Evolutionary conservation across 257 asterid genomes (phyloP).

Genomic region (Coffea eugenioides): DNA sequence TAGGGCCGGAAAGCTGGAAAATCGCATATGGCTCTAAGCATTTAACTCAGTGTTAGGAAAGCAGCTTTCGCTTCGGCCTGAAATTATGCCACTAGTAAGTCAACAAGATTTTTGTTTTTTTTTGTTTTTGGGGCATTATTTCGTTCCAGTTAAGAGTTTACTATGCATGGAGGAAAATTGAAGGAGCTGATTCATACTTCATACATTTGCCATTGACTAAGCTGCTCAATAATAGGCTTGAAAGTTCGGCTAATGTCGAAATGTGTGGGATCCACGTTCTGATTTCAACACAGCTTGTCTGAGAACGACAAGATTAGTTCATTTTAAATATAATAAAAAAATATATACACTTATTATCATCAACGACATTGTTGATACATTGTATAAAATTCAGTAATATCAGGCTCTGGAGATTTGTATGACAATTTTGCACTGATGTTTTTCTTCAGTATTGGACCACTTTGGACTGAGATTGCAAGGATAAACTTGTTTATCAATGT

Average conservation of each 20-base stretch:
- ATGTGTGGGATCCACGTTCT: neutral
- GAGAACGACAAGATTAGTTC: neutral
- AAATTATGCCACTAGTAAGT: neutral
- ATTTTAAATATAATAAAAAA: neutral
- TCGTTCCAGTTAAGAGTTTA: neutral
- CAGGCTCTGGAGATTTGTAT: neutral
- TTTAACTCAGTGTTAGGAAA: neutral
- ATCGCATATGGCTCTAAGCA: neutral
- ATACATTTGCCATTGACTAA: slow-evolving; percentile 12
- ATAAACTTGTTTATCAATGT: neutral
- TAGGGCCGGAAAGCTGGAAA: neutral
- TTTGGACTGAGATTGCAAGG: neutral
- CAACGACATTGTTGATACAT: neutral
- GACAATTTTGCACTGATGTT: neutral
- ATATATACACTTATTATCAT: neutral
- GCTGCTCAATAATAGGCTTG: neutral
- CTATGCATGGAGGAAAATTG: neutral
- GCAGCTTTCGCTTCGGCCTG: neutral
- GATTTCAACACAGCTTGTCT: neutral
- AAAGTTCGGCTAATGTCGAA: neutral
- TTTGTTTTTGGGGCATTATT: neutral
- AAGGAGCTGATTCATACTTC: neutral
- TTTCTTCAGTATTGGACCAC: neutral
- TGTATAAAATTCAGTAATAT: neutral
- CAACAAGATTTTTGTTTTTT: no score